Conservation (phyloP, 345 rosid genomes). For the Salix arbutifolia region DNA sequence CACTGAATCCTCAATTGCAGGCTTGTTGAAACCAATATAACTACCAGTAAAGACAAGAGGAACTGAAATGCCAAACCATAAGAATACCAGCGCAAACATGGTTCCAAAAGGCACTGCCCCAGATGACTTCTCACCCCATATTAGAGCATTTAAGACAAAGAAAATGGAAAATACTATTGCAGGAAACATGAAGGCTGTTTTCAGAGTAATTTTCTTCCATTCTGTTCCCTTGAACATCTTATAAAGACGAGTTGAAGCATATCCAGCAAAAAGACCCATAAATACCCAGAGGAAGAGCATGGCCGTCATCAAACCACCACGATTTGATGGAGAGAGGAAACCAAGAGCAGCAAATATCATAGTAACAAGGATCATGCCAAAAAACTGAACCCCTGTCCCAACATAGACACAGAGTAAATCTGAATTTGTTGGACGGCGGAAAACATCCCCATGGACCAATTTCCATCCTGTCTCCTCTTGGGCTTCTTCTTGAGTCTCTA, state of each 20-base stretch:
- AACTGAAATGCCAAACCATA: conserved; percentile 94
- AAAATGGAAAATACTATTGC: conserved; percentile 55
- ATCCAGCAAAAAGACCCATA: conserved; percentile 89
- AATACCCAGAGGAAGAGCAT: conserved; percentile 91
- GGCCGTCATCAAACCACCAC: conserved; percentile 86
- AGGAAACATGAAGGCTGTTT: conserved; percentile 75
- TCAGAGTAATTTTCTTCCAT: conserved; percentile 76
- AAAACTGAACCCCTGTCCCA: conserved; percentile 87
- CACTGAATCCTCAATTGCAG: conserved; percentile 72
- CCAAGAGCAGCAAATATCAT: conserved; percentile 92
- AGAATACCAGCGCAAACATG: conserved; percentile 71
- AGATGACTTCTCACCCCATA: conserved; percentile 93
- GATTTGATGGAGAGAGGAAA: conserved; percentile 85
- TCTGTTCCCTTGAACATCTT: conserved; percentile 81
- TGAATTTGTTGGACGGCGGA: conserved; percentile 67
- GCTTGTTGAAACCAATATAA: conserved; percentile 69
- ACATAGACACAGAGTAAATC: conserved; percentile 81
- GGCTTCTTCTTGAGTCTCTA: conserved; percentile 93
- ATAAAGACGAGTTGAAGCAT: conserved; percentile 68
- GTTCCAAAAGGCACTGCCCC: conserved; percentile 97
- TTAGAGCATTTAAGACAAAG: conserved; percentile 75
- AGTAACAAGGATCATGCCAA: conserved; percentile 80
- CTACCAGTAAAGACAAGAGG: conserved; percentile 77
- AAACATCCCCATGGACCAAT: conserved; percentile 90
- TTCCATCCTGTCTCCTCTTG: conserved; percentile 97